Percentiles rank a stretch among this genome's conserved stretches.
Evolutionary conservation across 345 rosid species (phyloP).

Genomic region (Arabidopsis arenosa): DNA sequence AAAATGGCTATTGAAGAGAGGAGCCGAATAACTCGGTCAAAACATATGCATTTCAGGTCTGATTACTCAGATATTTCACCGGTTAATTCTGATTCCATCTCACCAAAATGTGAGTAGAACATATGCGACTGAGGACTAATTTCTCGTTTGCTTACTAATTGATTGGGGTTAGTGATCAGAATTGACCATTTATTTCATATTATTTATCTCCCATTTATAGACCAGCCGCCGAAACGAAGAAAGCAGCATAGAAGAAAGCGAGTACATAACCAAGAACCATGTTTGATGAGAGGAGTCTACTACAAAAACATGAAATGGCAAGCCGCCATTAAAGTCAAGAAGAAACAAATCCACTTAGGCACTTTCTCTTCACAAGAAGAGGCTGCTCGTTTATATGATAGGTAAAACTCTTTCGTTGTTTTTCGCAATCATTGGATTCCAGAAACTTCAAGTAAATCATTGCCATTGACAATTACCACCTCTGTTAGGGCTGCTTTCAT

Average conservation of each 20-base stretch:
- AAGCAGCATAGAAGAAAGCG: constrained; percentile 90
- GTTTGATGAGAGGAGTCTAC: constrained; percentile 97
- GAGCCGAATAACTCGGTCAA: constrained; percentile 24
- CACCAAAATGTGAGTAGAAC: constrained; percentile 32
- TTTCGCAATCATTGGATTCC: neutral
- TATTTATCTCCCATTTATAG: constrained; percentile 46
- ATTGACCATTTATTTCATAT: neutral
- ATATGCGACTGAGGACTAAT: constrained; percentile 13
- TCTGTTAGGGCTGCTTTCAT: constrained; percentile 88
- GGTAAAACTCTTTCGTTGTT: constrained; percentile 47
- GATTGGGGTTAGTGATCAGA: constrained; percentile 9
- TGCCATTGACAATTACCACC: constrained; percentile 14
- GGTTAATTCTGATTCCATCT: constrained; percentile 26
- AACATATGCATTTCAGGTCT: constrained; percentile 25
- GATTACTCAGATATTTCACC: constrained; percentile 32
- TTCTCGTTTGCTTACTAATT: neutral
- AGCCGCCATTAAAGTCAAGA: constrained; percentile 96
- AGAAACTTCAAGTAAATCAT: constrained; percentile 11
- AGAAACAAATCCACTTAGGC: constrained; percentile 95
- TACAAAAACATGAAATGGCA: constrained; percentile 99
- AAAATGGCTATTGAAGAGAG: constrained; percentile 11
- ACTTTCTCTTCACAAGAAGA: constrained; percentile 94
- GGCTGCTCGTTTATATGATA: constrained; percentile 93
- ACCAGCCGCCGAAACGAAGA: constrained; percentile 83
- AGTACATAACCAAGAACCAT: constrained; percentile 85